Evolutionary conservation across 768 basidiomycete genomes (phyloP), one percentile per base, ranked within the genome.

Genomic region (Saitozyma sp.): DNA sequence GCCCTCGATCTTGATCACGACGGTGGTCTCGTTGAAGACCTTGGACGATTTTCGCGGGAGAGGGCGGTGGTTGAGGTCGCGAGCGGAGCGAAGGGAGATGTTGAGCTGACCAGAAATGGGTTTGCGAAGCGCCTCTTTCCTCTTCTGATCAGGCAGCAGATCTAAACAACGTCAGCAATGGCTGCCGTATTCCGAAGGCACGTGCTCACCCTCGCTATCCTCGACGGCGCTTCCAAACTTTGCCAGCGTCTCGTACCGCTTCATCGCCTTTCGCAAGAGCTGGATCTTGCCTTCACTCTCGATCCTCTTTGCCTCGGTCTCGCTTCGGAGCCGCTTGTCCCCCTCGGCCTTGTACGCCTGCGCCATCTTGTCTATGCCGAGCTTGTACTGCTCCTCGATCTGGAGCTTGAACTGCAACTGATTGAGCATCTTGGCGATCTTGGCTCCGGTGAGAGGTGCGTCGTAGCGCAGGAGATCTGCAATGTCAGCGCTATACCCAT

Each of bases 341-440:
- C 94, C 95, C 74, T 99, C 96, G 6, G 89, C 91, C 73, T 92
- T 88, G 79, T 97, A 97, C 40, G 97, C 84, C 80, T 90, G 94
- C 43, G 89, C 90, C 96, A 99, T 99, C 83, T 97, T 97, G 82
- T 98, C 94, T 67, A 97, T 96, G 48, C 96, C 96, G 78, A 88
- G 86, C 84, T 94, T 95, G 84, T 97, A 97, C 81, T 98, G 93
- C 82, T 89, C 86, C 81, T 99, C 96, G 67, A 99, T 92, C 80
- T 95, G 91, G 59, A 97, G 87, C 82, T 99, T 99, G 86, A 97
- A 99, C 81, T 98, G 94, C 65, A 99, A 88, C 80, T 97, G 94
- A 80, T 97, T 94, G 54, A 98, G 86, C 94, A 98, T 97, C 70
- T 87, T 87, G 48, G 92, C 91, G 78, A 99, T 98, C 83, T 95